phyloP scores from a whole-genome alignment of 1,284 basidiomycete genomes.

The Cutaneotrichosporon dermatis region DNA sequence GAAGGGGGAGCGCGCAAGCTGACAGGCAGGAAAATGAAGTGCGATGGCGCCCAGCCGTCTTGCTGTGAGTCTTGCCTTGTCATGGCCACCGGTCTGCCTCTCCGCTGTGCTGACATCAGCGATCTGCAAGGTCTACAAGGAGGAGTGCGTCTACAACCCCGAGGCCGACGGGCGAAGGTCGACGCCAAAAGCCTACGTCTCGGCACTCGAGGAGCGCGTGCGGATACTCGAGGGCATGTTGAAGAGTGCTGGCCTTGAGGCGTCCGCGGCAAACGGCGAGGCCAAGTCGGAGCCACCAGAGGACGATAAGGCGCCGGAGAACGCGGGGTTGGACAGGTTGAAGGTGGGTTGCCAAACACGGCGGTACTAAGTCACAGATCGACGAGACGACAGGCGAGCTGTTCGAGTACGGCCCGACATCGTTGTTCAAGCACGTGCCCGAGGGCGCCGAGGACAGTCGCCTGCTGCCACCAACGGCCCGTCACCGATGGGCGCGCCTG shows the following conservation, averaged over 20 bases:
- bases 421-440: slow-evolving; percentile 14
- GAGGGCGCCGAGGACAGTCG: neutral
- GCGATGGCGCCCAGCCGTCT: slow-evolving; percentile 20
- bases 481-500: neutral
- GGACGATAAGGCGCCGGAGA: neutral
- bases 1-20: neutral
- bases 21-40: slow-evolving; percentile 20
- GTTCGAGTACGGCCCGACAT: slow-evolving; percentile 18
- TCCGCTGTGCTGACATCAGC: slow-evolving; percentile 5
- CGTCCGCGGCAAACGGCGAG: neutral
- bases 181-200: slow-evolving; percentile 21
- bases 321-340: slow-evolving; percentile 11
- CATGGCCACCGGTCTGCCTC: no score
- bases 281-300: slow-evolving; percentile 6
- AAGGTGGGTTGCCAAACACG: slow-evolving; percentile 8
- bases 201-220: slow-evolving; percentile 19
- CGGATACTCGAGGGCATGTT: slow-evolving; percentile 18
- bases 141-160: slow-evolving; percentile 22
- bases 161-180: slow-evolving; percentile 22
- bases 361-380: slow-evolving; percentile 6
- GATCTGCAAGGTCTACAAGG: slow-evolving; percentile 22
- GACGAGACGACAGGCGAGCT: slow-evolving; percentile 22
- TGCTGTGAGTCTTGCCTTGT: no score
- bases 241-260: slow-evolving; percentile 7
- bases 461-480: neutral